Evolutionary conservation across 495 filamentous ascomycete genomes (phyloP), one percentile per base, ranked within the genome.

Genomic region (Penicillium robsamsonii): DNA sequence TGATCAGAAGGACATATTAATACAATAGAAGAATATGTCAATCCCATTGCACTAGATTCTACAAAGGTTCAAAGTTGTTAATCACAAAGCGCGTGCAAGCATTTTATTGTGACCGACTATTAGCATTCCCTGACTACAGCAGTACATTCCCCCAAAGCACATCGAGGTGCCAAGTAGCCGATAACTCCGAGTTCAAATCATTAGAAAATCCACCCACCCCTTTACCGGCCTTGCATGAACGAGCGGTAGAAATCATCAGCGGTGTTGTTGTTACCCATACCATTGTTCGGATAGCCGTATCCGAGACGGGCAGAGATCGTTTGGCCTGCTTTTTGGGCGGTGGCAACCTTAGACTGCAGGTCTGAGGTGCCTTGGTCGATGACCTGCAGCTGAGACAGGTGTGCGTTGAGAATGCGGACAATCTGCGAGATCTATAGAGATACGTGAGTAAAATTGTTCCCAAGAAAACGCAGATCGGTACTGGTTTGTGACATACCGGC

Each of bases 391-490:
- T 93, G 88, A 15, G 83, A 80, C 38, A 97, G 83, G 69, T 98
- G 94, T 42, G 88, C 83, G 69, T 98, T 98, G 53, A 98, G 85
- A 41, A 98, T 90, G 49, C 86, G 86, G 46, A 98, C 91, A 61
- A 98, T 95, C 68, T 94, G 88, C 29, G 90, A 92, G 63, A 98
- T 81, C 91, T 97, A 59, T 46, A 62, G 17, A 6, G 27, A 42
- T 40, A 3, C 17, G 53, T 61, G 45, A 67, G 60, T 35, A 50
- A 35, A 18, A 42, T 5, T 17, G 12, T 15, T 15, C 31, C 38
- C 7, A 29, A 46, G 58, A 43, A 57, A 52, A 30, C 6, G 7
- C 6, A 9, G 13, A 40, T 38, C 2, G 4, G 29, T 29, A 41
- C 20, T 25, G 25, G 25, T 38, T 38, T 4, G 10, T 12, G 24